Conservation (phyloP, 2,329 filamentous ascomycete genomes). For the Thelonectria blattea region DNA sequence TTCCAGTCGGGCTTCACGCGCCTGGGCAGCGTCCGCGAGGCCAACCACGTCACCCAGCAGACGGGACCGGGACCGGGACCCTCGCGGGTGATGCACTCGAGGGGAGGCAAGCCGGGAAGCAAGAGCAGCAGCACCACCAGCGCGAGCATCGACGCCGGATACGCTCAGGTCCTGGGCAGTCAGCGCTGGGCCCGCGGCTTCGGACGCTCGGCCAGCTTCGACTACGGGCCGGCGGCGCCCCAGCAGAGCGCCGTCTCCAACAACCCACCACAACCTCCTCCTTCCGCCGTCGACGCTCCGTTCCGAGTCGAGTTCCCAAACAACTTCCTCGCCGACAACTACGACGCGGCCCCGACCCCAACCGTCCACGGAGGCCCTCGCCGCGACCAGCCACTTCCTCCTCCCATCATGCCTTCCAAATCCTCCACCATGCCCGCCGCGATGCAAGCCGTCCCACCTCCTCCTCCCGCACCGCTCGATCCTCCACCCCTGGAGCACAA, state of each 20-base stretch:
- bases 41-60: slow-evolving; percentile 39
- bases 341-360: slow-evolving; percentile 85
- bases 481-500: slow-evolving; percentile 56
- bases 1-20: slow-evolving; percentile 65
- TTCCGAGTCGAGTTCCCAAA: slow-evolving; percentile 59
- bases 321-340: slow-evolving; percentile 59
- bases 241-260: slow-evolving; percentile 20
- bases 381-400: slow-evolving; percentile 40
- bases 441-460: slow-evolving; percentile 48
- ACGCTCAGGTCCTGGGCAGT: slow-evolving; percentile 61
- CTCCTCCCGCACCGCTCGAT: slow-evolving; percentile 48
- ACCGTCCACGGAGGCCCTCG: slow-evolving; percentile 83
- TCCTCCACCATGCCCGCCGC: slow-evolving; percentile 30
- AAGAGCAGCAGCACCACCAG: slow-evolving; percentile 74
- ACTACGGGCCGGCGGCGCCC: slow-evolving; percentile 60
- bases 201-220: slow-evolving; percentile 75
- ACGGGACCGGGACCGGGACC: slow-evolving; percentile 42
- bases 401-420: too few species aligned
- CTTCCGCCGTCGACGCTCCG: slow-evolving; percentile 39
- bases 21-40: slow-evolving; percentile 67
- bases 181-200: slow-evolving; percentile 63
- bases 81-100: slow-evolving; percentile 53
- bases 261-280: slow-evolving; percentile 15
- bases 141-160: slow-evolving; percentile 70
- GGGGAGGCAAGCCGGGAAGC: slow-evolving; percentile 68